Percentiles rank a stretch among this genome's conserved stretches.
phyloP scores from a whole-genome alignment of 208 protist genomes.

The Leishmania tarentolae region DNA sequence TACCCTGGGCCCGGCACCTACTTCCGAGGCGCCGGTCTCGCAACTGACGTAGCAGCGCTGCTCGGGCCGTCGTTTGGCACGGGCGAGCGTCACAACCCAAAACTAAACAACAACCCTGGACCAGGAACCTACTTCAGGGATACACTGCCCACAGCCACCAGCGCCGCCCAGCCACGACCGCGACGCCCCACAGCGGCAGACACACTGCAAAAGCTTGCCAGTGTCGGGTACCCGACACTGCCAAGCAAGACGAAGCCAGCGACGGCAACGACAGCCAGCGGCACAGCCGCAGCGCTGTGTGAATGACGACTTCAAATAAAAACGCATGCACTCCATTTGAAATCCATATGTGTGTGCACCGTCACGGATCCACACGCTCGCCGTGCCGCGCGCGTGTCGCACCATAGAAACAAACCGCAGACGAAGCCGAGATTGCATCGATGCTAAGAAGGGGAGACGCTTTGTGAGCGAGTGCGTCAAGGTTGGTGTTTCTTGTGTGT shows the following conservation, averaged over 20 bases:
- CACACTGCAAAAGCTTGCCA: conserved; percentile 33
- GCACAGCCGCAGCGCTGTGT: not conserved
- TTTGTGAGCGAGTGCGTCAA: not conserved
- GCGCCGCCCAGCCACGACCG: not conserved
- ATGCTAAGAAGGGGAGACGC: not conserved
- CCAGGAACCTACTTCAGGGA: conserved; percentile 28
- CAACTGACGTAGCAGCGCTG: not conserved
- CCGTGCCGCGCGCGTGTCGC: not conserved
- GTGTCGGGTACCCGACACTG: conserved; percentile 32
- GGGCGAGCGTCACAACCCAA: conserved; percentile 11
- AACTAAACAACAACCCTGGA: conserved; percentile 6
- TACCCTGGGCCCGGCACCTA: conserved; percentile 32
- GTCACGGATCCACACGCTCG: not conserved
- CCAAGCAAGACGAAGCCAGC: not conserved
- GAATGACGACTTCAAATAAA: not conserved
- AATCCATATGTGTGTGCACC: not conserved
- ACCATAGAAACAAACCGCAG: not conserved
- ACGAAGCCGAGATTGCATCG: not conserved
- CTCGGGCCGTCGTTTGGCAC: conserved; percentile 3
- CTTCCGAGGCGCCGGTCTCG: conserved; percentile 3
- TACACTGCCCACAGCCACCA: not conserved
- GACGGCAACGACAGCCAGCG: not conserved
- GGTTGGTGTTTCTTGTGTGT: not conserved
- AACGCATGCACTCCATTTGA: not conserved
- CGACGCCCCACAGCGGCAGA: conserved; percentile 27